Evolutionary conservation across 2,329 filamentous ascomycete genomes (phyloP), one percentile per base, ranked within the genome.

Genomic region (Aspergillus caelatus): DNA sequence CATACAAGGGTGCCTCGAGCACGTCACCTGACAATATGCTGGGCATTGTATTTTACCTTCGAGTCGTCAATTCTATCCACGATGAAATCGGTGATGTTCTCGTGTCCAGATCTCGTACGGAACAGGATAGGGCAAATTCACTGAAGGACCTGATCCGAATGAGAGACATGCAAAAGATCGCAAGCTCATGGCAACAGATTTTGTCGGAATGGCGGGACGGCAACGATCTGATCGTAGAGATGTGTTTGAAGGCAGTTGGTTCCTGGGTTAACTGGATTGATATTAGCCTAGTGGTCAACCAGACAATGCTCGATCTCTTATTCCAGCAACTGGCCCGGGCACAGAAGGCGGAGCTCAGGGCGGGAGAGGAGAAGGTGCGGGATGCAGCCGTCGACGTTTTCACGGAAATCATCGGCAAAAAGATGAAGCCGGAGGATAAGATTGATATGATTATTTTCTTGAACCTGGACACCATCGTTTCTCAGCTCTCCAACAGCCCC

Each of bases 211-310:
- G 94, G 85, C 84, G 85, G 68, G 86, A 87, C 61, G 85, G 88
- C 62, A 87, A 91, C 69, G 89, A 93, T 73, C 77, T 81, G 48
- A 86, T 98, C 62, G 86, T 96, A 50, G 93, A 97, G 77, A 89
- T 96, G 85, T 94, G 92, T 71, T 84, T 99, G 59, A 93, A 91
- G 79, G 91, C 93, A n/a, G 88, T 99, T 68, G 93, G 93, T 43
- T 95, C 94, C 77, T 99, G 95, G 94, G 93, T 97, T 65, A 96
- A 93, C 85, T 99, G 95, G 95, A 96, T 96, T 73, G 95, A 98
- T 75, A 98, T 99, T 71, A 91, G 91, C 57, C 84, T 99, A 62
- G 89, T 99, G 52, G 92, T 99, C 71, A 96, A 96, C 78, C 88
- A 94, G 75, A 87, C 90, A 60, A 95, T 97, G 86, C 88, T 98